A percentile compares a stretch with the other conserved stretches of the same genome.
These are phyloP conservation scores for Claviceps maximensis DNA, from an alignment of 2,329 filamentous ascomycete genomes.

Conservation along the genomic window DNA sequence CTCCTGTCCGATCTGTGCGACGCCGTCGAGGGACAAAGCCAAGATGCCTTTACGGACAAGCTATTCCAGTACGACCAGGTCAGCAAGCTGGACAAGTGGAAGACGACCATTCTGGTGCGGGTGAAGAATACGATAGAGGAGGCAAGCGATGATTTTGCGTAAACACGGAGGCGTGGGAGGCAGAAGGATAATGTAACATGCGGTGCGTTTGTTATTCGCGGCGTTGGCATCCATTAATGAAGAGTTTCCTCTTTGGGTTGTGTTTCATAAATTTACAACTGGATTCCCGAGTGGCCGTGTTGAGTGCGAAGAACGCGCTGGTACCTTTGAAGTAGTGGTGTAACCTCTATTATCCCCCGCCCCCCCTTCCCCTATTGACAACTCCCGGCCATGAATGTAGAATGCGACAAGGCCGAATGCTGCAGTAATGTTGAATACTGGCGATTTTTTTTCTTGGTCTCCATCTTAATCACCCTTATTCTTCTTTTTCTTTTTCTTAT, in stretches of 20 bases:
- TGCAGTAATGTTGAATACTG: not conserved
- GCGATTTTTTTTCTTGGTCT: not conserved
- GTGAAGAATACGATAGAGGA: constrained; percentile 74
- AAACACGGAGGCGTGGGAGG: constrained; percentile 2
- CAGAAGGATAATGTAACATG: no score
- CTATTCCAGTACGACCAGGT: constrained; percentile 83
- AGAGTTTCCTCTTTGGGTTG: not conserved
- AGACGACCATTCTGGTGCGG: constrained; percentile 70
- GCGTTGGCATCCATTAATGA: not conserved
- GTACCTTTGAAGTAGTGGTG: no score
- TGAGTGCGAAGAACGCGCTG: not conserved
- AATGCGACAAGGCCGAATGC: not conserved
- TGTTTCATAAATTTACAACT: not conserved
- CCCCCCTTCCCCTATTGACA: no score
- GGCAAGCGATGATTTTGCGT: constrained; percentile 30
- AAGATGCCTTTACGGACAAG: constrained; percentile 74
- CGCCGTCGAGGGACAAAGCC: constrained; percentile 63
- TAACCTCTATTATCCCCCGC: no score
- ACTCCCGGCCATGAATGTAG: not conserved
- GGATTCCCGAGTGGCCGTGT: not conserved
- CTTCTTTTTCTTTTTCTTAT: no score
- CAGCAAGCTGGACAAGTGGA: constrained; percentile 94
- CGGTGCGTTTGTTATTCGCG: not conserved
- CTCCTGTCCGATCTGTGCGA: constrained; percentile 65
- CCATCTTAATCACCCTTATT: not conserved